Conservation (phyloP, 2,329 filamentous ascomycete species). For the Mariannaea sp. region DNA sequence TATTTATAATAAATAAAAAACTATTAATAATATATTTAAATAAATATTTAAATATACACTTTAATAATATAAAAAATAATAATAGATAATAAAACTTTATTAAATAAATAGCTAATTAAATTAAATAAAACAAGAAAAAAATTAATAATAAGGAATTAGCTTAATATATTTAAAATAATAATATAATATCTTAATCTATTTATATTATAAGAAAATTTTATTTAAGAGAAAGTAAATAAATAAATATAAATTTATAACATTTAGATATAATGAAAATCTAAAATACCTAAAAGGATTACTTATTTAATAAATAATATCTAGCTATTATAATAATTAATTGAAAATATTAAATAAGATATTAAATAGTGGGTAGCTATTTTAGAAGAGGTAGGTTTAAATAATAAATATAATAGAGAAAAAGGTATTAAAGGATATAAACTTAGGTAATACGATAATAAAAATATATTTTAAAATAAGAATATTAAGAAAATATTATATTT, state of each 20-base stretch:
- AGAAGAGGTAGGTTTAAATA: neutral
- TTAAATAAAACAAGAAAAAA: too few species aligned
- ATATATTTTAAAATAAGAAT: neutral
- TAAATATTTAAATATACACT: too few species aligned
- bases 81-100: too few species aligned
- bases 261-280: neutral
- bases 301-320: neutral
- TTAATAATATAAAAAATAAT: too few species aligned
- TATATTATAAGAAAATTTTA: neutral
- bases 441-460: neutral
- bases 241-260: slow-evolving; percentile 1
- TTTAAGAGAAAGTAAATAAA: neutral
- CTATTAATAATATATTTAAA: too few species aligned
- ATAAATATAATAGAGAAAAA: slow-evolving; percentile 2
- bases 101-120: too few species aligned
- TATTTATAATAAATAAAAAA: too few species aligned
- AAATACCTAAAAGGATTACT: neutral
- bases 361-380: slow-evolving; percentile 1
- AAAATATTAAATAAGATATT: slow-evolving; percentile 2
- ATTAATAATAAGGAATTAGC: neutral
- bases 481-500: neutral
- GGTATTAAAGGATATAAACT: too few species aligned
- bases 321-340: neutral
- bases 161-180: neutral
- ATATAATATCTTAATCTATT: slow-evolving; percentile 1